Evolutionary conservation across 441 rosid species (phyloP), one percentile per base, ranked within the genome.

Genomic region (Omphalea diandra): DNA sequence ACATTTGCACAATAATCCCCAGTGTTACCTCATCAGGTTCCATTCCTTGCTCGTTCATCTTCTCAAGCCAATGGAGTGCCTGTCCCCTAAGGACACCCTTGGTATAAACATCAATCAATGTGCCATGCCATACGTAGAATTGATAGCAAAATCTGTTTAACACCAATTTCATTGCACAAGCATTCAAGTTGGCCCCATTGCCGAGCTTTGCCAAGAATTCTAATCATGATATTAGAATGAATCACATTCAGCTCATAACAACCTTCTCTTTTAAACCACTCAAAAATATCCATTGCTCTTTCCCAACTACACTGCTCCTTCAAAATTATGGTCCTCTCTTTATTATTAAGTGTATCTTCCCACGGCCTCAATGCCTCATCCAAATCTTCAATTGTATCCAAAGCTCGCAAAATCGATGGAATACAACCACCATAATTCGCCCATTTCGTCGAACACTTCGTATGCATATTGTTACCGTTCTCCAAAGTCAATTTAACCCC

Each of bases 71-170:
- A 73, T 79, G 74, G 26, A 89, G 85, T 2, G 96, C 96, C 58
- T 80, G 79, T 26, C 79, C 75, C 62, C 75, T 85, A 46, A 80
- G 80, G 40, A 94, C 98, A 0, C 97, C 93, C 76, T 90, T 93
- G 80, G 90, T 86, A 72, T 83, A 93, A 70, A 84, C 93, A 82
- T 93, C 96, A 74, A 88, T 90, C 71, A 89, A 76, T 47, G 96
- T 90, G 69, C 97, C n/a, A n/a, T n/a, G n/a, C n/a, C 97, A 69
- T 84, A 90, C 11, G 96, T 90, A 3, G 97, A 93, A 75, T 90
- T 90, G 65, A 90, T 83, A 2, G 94, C n/a, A 49, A 69, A 56
- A 90, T 83, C 32, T 82, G 77, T 73, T 76, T 77, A 26, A 49
- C 64, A 17, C 55, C 72, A 96, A 88, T 93, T 76, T 90, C 97